Evolutionary conservation across 1,139 yeast genomes (phyloP).

Genomic region (Hyphopichia buzzinii): DNA sequence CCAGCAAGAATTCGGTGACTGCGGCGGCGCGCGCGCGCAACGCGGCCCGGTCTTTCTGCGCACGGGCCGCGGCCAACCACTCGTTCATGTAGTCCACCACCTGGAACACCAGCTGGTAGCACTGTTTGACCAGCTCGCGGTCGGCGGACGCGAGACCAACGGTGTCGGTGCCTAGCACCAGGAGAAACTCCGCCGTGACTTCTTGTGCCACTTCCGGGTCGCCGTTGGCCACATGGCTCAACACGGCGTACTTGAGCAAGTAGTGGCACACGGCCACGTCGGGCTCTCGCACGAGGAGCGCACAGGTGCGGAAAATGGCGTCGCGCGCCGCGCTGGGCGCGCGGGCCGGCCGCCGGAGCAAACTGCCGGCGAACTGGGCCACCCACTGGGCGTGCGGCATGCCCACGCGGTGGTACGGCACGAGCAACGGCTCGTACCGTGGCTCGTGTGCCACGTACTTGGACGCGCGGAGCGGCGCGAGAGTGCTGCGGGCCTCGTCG

Average conservation of each 20-base stretch:
- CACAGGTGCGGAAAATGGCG: slow-evolving; percentile 61
- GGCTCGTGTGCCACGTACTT: slow-evolving; percentile 60
- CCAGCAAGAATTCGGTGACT: slow-evolving; percentile 47
- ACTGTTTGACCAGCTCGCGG: slow-evolving; percentile 57
- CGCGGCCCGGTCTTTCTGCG: slow-evolving; percentile 19
- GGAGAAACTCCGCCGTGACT: slow-evolving; percentile 55
- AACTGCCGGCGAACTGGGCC: slow-evolving; percentile 61
- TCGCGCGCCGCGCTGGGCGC: slow-evolving; percentile 12
- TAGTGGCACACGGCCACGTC: slow-evolving; percentile 69
- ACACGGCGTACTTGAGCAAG: slow-evolving; percentile 74
- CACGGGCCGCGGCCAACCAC: slow-evolving; percentile 52
- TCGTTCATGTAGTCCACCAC: slow-evolving; percentile 82
- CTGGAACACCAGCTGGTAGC: slow-evolving; percentile 71
- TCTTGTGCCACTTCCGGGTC: slow-evolving; percentile 42
- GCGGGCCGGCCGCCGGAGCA: slow-evolving; percentile 45
- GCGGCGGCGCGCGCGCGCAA: slow-evolving; percentile 16
- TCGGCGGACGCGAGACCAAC: slow-evolving; percentile 41
- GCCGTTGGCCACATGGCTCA: slow-evolving; percentile 61
- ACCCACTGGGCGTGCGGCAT: slow-evolving; percentile 62
- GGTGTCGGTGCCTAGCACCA: slow-evolving; percentile 50
- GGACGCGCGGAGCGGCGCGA: slow-evolving; percentile 74
- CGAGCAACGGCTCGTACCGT: slow-evolving; percentile 31
- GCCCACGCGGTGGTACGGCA: slow-evolving; percentile 34
- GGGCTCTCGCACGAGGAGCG: slow-evolving; percentile 67
- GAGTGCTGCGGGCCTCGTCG: slow-evolving; percentile 68